A percentile compares a stretch with the other conserved stretches of the same genome.
Evolutionary conservation across 208 protist species (phyloP).

Genomic region (Trypanosoma melophagium): DNA sequence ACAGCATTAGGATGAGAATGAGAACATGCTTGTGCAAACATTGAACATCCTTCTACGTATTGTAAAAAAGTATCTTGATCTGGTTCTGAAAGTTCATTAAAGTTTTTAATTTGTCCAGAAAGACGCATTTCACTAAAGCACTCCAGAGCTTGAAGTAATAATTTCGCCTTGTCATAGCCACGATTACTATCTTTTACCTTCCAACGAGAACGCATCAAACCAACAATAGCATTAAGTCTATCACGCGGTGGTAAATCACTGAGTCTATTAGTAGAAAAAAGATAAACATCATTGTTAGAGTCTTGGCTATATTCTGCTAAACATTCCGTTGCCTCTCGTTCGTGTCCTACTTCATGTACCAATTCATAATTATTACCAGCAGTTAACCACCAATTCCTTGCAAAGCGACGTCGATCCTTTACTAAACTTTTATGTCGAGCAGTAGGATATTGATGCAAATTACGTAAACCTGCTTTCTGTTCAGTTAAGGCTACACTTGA

Average conservation of each 20-base stretch:
- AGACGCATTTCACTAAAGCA: conserved; percentile 89
- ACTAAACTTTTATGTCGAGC: conserved; percentile 88
- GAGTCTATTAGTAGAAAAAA: conserved; percentile 74
- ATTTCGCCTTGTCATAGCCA: conserved; percentile 86
- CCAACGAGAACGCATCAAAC: conserved; percentile 72
- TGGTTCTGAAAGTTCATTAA: conserved; percentile 60
- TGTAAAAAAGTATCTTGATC: conserved; percentile 89
- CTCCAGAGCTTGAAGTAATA: conserved; percentile 79
- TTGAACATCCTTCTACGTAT: conserved; percentile 74
- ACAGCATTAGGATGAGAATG: conserved; percentile 86
- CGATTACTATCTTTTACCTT: conserved; percentile 79
- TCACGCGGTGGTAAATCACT: conserved; percentile 69
- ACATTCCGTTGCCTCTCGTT: conserved; percentile 87
- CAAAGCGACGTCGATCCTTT: conserved; percentile 71
- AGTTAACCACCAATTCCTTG: conserved; percentile 81
- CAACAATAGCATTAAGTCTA: conserved; percentile 70
- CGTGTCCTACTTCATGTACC: conserved; percentile 76
- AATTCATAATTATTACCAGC: conserved; percentile 89
- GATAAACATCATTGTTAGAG: conserved; percentile 64
- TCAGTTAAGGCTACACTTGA: conserved; percentile 28
- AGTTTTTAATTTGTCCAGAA: conserved; percentile 53
- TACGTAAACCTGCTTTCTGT: conserved; percentile 66
- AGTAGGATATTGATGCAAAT: conserved; percentile 86
- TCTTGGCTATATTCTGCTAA: conserved; percentile 75
- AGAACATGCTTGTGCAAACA: conserved; percentile 72